Evolutionary conservation across 441 rosid genomes (phyloP).

Genomic region (Melastoma candidum): DNA sequence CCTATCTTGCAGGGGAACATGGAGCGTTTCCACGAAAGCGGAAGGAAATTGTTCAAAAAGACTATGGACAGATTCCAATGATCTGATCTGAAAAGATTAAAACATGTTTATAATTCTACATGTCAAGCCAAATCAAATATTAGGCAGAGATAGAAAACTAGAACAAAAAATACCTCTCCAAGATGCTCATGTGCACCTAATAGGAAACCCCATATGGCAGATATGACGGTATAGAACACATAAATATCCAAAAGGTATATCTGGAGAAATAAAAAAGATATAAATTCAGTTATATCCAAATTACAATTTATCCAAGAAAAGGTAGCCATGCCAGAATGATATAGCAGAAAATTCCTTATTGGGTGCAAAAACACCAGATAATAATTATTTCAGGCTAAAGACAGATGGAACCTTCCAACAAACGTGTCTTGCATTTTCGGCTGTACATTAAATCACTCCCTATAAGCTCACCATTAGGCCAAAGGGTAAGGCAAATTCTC

Average conservation of each 20-base stretch:
- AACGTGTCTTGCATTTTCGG: too few species aligned
- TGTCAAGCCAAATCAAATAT: background rate
- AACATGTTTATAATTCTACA: background rate
- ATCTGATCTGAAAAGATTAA: conserved; percentile 59
- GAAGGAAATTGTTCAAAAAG: conserved; percentile 81
- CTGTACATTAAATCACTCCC: too few species aligned
- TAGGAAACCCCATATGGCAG: conserved; percentile 89
- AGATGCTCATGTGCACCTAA: conserved; percentile 98
- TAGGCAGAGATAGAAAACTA: background rate
- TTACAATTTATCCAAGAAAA: background rate
- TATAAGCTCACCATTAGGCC: too few species aligned
- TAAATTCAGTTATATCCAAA: conserved; percentile 4
- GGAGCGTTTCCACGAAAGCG: conserved; percentile 69
- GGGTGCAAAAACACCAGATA: too few species aligned
- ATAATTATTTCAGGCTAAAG: too few species aligned
- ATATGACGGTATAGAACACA: conserved; percentile 76
- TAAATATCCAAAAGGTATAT: conserved; percentile 86
- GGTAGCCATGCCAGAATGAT: background rate
- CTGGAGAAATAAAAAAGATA: conserved; percentile 29
- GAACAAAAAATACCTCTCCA: conserved; percentile 65
- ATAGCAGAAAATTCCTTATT: background rate
- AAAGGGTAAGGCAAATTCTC: too few species aligned
- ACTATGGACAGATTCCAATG: conserved; percentile 78
- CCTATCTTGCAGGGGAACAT: conserved; percentile 51
- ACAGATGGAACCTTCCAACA: too few species aligned